Evolutionary conservation across 768 basidiomycete species (phyloP), one percentile per base, ranked within the genome.

Genomic region (Panus rudis): DNA sequence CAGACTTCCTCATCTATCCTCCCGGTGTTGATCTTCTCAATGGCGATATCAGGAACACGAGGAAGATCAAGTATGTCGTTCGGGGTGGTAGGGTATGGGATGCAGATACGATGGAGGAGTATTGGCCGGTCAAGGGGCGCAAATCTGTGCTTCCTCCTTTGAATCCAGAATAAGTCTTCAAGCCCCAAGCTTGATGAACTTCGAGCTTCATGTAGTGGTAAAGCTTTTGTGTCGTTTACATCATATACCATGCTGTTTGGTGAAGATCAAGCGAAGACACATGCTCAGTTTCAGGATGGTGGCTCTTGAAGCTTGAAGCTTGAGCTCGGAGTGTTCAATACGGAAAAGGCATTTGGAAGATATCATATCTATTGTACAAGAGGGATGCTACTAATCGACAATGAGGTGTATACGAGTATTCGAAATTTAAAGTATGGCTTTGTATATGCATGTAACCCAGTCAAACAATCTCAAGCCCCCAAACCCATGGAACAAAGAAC

Each of bases 71-170:
- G 23, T 73, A 72, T 46, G 83, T 87, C 20, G 73, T 69, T 0
- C 67, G 80, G 34, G 82, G 82, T 19, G 82, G 84, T n/a, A 69
- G 81, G 45, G 64, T 85, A 37, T 85, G 81, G 80, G 72, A 77
- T 38, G 81, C 84, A 0, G 63, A 66, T 20, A 76, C 71, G 4
- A 78, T 86, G 81, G 71, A 68, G 25, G 81, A 86, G 56, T 60
- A 81, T 3, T 87, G 81, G 81, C 84, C 84, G n/a, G 57, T 76
- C 27, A 71, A 75, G 43, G 78, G 80, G 21, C 71, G 69, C 51
- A 72, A 64, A 42, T 73, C 75, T 51, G 50, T 48, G 10, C 65
- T 78, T 52, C 80, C 83, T n/a, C 72, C 75, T 5, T 60, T 84
- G 38, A 85, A 84, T 58, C 60, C 61, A 1, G 67, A 70, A 32